These are phyloP conservation scores for Bidens hawaiensis DNA, from an alignment of 140 eudicot species.

Conservation along the genomic window DNA sequence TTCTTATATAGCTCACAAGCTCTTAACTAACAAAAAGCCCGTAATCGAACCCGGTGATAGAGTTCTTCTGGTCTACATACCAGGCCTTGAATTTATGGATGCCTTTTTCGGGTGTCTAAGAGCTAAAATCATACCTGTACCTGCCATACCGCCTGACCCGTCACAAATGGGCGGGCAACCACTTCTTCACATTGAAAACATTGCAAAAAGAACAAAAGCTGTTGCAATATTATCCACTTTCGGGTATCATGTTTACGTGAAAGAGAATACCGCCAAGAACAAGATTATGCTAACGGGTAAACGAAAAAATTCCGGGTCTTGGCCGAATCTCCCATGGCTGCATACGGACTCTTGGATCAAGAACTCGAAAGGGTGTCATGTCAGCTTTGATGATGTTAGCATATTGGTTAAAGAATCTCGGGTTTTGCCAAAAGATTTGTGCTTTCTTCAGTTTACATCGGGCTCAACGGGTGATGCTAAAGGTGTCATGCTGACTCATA, in stretches of 20 bases:
- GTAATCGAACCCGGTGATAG: conserved; percentile 38
- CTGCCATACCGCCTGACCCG: conserved; percentile 53
- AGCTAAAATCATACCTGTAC: conserved; percentile 48
- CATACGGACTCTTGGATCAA: conserved; percentile 50
- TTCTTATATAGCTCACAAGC: conserved; percentile 32
- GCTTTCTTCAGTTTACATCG: conserved; percentile 53
- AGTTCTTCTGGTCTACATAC: conserved; percentile 41
- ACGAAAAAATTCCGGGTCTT: conserved; percentile 26
- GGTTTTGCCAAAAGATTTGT: conserved; percentile 29
- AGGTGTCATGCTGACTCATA: conserved; percentile 52
- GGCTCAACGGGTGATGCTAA: conserved; percentile 57
- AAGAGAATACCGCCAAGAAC: conserved; percentile 36
- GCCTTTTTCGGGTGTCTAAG: conserved; percentile 44
- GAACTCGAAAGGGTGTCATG: conserved; percentile 24
- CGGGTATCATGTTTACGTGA: conserved; percentile 36
- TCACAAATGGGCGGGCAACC: conserved; percentile 43
- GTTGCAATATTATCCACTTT: conserved; percentile 45
- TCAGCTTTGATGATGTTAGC: conserved; percentile 13
- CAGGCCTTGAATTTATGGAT: conserved; percentile 46
- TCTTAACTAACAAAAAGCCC: conserved; percentile 39
- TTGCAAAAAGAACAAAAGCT: conserved; percentile 38
- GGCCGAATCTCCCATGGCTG: conserved; percentile 51
- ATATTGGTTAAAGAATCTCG: conserved; percentile 19
- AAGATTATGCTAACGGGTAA: conserved; percentile 28
- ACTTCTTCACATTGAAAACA: conserved; percentile 44